Evolutionary conservation across 257 asterid species (phyloP), one percentile per base, ranked within the genome.

Genomic region (Haberlea rhodopensis): DNA sequence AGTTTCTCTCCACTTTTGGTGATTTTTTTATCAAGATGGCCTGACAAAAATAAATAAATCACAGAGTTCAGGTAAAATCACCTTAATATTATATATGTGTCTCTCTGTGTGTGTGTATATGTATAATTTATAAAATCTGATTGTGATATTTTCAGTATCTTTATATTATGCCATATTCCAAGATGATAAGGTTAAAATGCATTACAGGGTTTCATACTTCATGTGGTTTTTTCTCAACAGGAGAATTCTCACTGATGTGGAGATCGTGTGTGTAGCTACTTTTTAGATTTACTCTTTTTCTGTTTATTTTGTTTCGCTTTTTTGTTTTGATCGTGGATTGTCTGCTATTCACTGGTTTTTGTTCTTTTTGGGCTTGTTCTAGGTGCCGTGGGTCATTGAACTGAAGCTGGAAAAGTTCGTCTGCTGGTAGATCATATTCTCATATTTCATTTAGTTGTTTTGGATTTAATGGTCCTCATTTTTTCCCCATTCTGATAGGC

Each of bases 301-400:
- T 40, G 8, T 58, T 20, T 31, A 37, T 66, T 11, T 20, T 60
- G 63, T 22, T 52, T 65, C 37, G 23, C 22, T 61, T 66, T 67
- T 18, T 59, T 54, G 57, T 57, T 18, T 13, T 31, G 53, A 53
- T 71, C 69, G 37, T 23, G 26, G 69, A 68, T 60, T 62, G 48
- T 31, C 67, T 45, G n/a, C 25, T 3, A 28, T 70, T 49, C 18
- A 7, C 65, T 32, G 51, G 59, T 66, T 63, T 63, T 18, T 52
- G 18, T 53, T 66, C 65, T 60, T 53, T 54, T 60, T 32, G 62
- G 32, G 58, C 60, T 61, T 57, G 56, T 67, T 68, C 66, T 68
- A 92, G 99, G 85, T 92, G 99, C n/a, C 97, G 97, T 75, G 99
- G 99, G 49, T 92, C 99, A 23, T 67, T 92, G 87, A 92, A 92